Conservation (phyloP, 306 rosid species). For the Prunus padus region DNA sequence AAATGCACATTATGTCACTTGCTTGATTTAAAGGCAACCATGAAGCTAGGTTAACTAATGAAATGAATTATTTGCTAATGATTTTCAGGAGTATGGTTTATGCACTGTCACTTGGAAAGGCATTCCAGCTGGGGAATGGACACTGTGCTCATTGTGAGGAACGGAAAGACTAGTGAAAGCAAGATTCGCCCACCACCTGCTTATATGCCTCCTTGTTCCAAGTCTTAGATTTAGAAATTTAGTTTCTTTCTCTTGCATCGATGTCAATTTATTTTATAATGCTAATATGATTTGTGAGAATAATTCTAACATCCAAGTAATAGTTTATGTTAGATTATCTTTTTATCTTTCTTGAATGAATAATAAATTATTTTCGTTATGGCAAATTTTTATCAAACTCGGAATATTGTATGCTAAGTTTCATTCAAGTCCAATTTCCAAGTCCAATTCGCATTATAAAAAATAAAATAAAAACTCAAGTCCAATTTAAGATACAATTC, state of each 20-base stretch:
- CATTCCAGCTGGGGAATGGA: slow-evolving; percentile 30
- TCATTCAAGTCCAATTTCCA: no score
- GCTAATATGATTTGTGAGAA: not conserved
- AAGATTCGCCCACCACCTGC: slow-evolving; percentile 23
- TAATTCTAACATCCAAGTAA: not conserved
- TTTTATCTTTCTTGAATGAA: no score
- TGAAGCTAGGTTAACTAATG: not conserved
- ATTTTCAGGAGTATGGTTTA: slow-evolving; percentile 38
- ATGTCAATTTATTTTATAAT: not conserved
- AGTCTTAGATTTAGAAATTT: not conserved
- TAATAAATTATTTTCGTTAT: not conserved
- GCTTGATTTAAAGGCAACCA: not conserved
- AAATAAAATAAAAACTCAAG: no score
- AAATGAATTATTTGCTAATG: not conserved
- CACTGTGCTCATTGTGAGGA: slow-evolving; percentile 28
- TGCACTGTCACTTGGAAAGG: slow-evolving; percentile 34
- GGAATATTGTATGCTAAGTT: no score
- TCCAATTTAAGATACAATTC: no score
- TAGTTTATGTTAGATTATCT: not conserved
- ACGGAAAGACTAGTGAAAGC: slow-evolving; percentile 18
- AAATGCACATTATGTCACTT: no score
- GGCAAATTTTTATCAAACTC: no score
- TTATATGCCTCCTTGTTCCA: slow-evolving; percentile 21
- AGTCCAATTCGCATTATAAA: no score
- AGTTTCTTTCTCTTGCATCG: not conserved